phyloP scores from a whole-genome alignment of 768 basidiomycete species.

The Russula virescens region DNA sequence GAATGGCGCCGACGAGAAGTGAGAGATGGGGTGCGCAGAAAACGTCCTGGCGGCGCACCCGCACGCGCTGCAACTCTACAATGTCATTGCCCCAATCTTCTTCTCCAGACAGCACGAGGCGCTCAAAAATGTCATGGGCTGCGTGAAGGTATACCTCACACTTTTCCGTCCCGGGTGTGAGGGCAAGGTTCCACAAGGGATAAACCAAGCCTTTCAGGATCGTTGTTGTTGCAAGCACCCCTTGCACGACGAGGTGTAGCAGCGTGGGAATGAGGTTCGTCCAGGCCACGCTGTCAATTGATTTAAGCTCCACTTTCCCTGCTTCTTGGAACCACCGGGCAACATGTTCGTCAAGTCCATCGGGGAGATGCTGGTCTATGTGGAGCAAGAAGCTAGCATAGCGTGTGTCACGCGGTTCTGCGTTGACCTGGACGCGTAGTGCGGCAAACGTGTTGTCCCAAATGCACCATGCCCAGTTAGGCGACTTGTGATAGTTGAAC shows the following conservation, averaged over 20 bases:
- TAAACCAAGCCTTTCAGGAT: slow-evolving; percentile 72
- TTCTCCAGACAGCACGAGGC: slow-evolving; percentile 52
- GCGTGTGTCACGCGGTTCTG: slow-evolving; percentile 50
- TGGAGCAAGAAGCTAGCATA: slow-evolving; percentile 69
- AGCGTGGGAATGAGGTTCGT: slow-evolving; percentile 56
- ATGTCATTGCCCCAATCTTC: slow-evolving; percentile 42
- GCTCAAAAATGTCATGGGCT: slow-evolving; percentile 57
- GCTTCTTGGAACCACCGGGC: slow-evolving; percentile 66
- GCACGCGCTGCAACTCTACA: slow-evolving; percentile 61
- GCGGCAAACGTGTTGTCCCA: slow-evolving; percentile 81
- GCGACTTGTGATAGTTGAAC: slow-evolving; percentile 72
- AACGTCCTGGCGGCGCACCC: slow-evolving; percentile 61
- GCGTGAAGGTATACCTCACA: slow-evolving; percentile 51
- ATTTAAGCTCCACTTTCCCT: slow-evolving; percentile 57
- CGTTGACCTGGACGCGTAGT: slow-evolving; percentile 52
- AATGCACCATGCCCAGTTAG: slow-evolving; percentile 74
- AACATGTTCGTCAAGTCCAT: slow-evolving; percentile 65
- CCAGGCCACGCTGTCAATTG: slow-evolving; percentile 60
- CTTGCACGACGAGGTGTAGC: slow-evolving; percentile 57
- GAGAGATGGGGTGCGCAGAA: slow-evolving; percentile 64
- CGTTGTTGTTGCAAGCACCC: slow-evolving; percentile 66
- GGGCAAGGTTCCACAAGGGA: slow-evolving; percentile 65
- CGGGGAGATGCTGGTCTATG: slow-evolving; percentile 71
- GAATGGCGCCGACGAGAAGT: slow-evolving; percentile 55
- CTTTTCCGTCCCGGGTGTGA: slow-evolving; percentile 34